phyloP scores from a whole-genome alignment of 129 eudicot genomes.

The Flaveria robusta region DNA sequence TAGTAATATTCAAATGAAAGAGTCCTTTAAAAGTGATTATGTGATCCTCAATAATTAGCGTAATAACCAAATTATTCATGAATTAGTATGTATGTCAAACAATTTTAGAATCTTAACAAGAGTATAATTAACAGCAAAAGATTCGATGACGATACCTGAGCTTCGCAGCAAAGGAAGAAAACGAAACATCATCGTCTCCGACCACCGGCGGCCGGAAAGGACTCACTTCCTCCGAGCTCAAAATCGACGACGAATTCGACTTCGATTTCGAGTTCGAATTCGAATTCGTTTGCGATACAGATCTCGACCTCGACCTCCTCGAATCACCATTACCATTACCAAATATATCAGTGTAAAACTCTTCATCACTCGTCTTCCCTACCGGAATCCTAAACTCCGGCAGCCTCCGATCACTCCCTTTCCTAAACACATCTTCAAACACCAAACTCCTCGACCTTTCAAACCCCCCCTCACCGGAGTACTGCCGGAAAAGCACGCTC shows the following conservation, averaged over 20 bases:
- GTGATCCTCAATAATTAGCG: background rate
- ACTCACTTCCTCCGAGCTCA: conserved; percentile 72
- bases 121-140: no score
- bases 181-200: conserved; percentile 48
- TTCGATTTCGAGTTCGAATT: conserved; percentile 47
- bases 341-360: conserved; percentile 63
- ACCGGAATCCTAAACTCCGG: conserved; percentile 76
- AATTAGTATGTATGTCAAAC: background rate
- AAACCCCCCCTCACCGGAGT: conserved; percentile 34
- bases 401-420: conserved; percentile 53
- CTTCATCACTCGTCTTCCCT: conserved; percentile 34
- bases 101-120: background rate
- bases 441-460: conserved; percentile 25
- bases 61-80: background rate
- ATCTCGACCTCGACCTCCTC: conserved; percentile 52
- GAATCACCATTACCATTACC: conserved; percentile 31
- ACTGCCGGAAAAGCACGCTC: conserved; percentile 53
- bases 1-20: no score
- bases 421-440: conserved; percentile 59
- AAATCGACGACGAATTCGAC: conserved; percentile 66
- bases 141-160: conserved; percentile 55
- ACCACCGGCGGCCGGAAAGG: conserved; percentile 60
- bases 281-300: conserved; percentile 37
- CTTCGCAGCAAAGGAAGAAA: conserved; percentile 55
- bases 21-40: background rate